A percentile compares a stretch with the other conserved stretches of the same genome.
Evolutionary conservation across 164 flowering plant genomes (phyloP).

Genomic region (Vitis cinerea): DNA sequence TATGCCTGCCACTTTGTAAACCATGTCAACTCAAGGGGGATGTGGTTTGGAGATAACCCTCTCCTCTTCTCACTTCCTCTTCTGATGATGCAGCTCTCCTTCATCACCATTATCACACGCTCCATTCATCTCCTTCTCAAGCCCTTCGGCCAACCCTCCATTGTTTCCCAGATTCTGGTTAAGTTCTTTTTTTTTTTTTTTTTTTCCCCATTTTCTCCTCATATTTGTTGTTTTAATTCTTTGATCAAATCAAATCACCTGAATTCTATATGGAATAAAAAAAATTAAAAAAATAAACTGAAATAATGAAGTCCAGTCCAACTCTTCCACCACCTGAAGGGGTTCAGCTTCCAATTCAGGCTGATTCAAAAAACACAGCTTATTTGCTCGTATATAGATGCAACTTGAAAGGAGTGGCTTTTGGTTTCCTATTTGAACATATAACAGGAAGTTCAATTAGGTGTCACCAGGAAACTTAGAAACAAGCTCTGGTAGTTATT

Average conservation of each 20-base stretch:
- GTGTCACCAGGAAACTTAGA: no score
- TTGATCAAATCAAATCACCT: neutral
- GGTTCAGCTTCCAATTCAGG: no score
- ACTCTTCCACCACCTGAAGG: no score
- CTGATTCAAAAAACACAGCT: no score
- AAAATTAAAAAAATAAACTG: no score
- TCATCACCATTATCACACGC: slow-evolving; percentile 30
- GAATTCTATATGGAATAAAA: no score
- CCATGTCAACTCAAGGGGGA: slow-evolving; percentile 25
- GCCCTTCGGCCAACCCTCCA: slow-evolving; percentile 38
- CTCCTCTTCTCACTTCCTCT: slow-evolving; percentile 29
- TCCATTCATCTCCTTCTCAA: slow-evolving; percentile 23
- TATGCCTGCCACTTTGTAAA: slow-evolving; percentile 18
- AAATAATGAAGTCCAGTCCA: no score
- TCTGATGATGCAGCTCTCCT: slow-evolving; percentile 32
- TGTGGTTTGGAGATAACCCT: slow-evolving; percentile 34
- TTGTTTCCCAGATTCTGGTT: slow-evolving; percentile 43
- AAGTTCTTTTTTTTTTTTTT: slow-evolving; percentile 7
- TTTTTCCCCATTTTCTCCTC: neutral
- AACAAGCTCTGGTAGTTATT: no score
- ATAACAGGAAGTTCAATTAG: no score
- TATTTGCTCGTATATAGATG: no score
- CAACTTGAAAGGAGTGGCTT: no score
- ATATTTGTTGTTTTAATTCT: neutral
- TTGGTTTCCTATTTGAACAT: no score